These are phyloP conservation scores for Cryptococcus sp. DNA, from an alignment of 1,284 basidiomycete species.

Conservation along the genomic window DNA sequence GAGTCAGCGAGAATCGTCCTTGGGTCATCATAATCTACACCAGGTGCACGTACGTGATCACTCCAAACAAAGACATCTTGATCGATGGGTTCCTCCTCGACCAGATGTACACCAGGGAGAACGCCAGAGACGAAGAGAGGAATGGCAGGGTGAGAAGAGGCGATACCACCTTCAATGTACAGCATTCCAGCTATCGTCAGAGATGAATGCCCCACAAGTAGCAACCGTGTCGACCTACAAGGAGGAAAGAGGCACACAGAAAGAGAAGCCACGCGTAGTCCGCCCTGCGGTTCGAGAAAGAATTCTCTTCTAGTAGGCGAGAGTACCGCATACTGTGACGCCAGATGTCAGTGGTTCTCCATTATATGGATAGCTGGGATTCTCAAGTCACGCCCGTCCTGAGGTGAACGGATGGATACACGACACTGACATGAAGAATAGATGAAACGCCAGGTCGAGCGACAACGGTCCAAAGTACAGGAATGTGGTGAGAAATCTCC, in stretches of 20 bases:
- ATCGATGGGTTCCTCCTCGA: constrained; percentile 87
- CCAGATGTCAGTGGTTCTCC: not conserved
- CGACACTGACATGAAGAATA: constrained; percentile 88
- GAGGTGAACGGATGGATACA: too few species aligned
- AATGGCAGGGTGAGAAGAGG: constrained; percentile 87
- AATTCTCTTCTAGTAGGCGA: constrained; percentile 91
- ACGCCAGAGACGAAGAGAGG: constrained; percentile 61
- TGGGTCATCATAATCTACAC: not conserved
- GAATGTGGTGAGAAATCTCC: constrained; percentile 87
- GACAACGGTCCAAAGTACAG: constrained; percentile 92
- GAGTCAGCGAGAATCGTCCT: not conserved
- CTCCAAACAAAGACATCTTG: constrained; percentile 90
- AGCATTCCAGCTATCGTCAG: not conserved
- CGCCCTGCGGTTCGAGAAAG: constrained; percentile 82
- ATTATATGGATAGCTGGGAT: too few species aligned
- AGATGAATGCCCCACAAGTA: not conserved
- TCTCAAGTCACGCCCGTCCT: too few species aligned
- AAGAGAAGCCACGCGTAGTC: constrained; percentile 92
- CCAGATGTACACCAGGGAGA: constrained; percentile 96
- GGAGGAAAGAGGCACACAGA: constrained; percentile 72
- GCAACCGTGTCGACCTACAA: constrained; percentile 56
- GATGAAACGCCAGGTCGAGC: constrained; percentile 92
- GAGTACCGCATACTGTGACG: constrained; percentile 85
- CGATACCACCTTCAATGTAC: constrained; percentile 63
- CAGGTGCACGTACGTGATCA: constrained; percentile 61